Conservation (phyloP, 306 rosid genomes). For the Mimosa bimucronata region DNA sequence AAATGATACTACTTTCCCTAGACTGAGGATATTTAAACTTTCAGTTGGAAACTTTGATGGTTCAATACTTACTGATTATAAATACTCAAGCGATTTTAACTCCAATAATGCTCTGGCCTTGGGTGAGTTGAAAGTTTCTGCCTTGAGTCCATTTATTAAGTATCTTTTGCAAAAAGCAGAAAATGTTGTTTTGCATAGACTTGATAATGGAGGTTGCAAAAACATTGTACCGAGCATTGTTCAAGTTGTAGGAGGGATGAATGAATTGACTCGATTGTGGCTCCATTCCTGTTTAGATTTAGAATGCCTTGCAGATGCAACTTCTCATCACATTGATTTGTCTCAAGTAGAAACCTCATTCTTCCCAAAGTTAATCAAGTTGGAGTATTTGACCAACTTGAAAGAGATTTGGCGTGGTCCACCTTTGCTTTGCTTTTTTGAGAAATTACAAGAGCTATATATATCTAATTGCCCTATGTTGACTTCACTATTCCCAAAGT, state of each 20-base stretch:
- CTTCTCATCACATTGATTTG: background rate
- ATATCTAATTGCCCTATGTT: background rate
- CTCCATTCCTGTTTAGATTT: background rate
- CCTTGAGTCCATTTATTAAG: background rate
- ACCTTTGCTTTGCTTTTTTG: background rate
- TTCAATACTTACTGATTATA: background rate
- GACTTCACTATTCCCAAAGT: slow-evolving; percentile 11
- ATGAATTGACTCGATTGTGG: background rate
- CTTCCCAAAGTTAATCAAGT: background rate
- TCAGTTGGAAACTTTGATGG: background rate
- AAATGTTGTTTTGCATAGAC: background rate
- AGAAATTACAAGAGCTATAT: background rate
- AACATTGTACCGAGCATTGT: slow-evolving; percentile 8
- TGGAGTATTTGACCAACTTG: background rate
- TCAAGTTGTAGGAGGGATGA: slow-evolving; percentile 11
- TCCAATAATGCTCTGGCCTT: background rate
- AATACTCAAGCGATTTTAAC: background rate
- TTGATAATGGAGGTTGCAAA: slow-evolving; percentile 14
- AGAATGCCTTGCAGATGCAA: background rate
- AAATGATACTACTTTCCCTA: background rate
- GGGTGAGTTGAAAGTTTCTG: background rate
- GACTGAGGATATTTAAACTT: background rate
- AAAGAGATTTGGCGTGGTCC: slow-evolving; percentile 8
- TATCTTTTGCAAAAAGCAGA: background rate
- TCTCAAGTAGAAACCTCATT: background rate